A percentile compares a stretch with the other conserved stretches of the same genome.
phyloP scores from a whole-genome alignment of 208 protist genomes.

The Trichomonas gallinae region DNA sequence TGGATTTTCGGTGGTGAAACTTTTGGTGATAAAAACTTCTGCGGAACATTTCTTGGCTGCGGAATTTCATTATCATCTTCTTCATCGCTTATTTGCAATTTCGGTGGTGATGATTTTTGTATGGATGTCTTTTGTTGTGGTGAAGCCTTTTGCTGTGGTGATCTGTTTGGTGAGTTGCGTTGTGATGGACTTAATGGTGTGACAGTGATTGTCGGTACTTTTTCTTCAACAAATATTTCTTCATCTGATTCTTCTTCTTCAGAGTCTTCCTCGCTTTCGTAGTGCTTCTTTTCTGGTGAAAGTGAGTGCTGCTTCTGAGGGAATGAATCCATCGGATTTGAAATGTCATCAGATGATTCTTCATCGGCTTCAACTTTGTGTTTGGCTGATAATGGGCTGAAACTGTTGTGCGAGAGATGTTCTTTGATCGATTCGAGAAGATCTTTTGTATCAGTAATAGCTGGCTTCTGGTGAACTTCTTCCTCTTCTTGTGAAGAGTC shows the following conservation, averaged over 20 bases:
- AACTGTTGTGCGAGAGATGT: not conserved
- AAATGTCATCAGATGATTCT: not conserved
- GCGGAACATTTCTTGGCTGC: not conserved
- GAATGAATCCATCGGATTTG: not conserved
- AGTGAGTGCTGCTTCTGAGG: not conserved
- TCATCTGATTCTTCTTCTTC: not conserved
- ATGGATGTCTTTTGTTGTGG: not conserved
- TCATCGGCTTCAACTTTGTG: not conserved
- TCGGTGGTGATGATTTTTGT: not conserved
- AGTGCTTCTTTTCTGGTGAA: not conserved
- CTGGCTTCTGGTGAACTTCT: not conserved
- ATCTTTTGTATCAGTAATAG: not conserved
- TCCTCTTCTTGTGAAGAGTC: not conserved
- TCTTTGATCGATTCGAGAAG: not conserved
- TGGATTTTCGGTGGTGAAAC: no score
- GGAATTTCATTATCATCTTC: not conserved
- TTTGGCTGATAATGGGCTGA: not conserved
- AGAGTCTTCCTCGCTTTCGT: not conserved
- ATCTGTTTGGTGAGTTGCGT: not conserved
- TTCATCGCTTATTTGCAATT: not conserved
- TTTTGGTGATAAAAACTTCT: not conserved
- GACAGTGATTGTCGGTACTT: not conserved
- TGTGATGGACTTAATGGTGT: not conserved
- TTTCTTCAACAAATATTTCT: not conserved
- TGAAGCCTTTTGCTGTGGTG: not conserved